These are phyloP conservation scores for Globisporangium spinosum DNA, from an alignment of 352 stramenopile genomes.

Conservation along the genomic window DNA sequence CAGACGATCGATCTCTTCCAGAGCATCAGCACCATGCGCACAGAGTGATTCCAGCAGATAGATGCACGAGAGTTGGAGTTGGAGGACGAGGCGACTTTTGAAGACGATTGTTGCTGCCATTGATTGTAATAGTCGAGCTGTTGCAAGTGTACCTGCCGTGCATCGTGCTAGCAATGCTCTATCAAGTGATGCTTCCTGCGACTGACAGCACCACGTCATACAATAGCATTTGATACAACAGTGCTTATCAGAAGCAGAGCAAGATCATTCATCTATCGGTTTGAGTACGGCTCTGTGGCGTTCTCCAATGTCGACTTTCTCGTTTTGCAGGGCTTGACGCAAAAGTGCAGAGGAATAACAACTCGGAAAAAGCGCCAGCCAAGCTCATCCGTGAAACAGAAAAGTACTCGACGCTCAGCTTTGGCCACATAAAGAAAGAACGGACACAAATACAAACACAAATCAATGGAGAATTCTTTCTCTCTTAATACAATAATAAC, in stretches of 20 bases:
- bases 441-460: background rate
- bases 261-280: too few relatives aligned
- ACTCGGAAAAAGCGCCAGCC: too few relatives aligned
- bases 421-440: background rate
- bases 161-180: background rate
- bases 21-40: constrained; percentile 49
- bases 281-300: too few relatives aligned
- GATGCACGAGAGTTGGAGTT: background rate
- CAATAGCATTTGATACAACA: too few relatives aligned
- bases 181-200: background rate
- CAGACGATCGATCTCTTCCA: constrained; percentile 66
- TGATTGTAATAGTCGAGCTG: background rate
- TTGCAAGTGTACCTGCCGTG: background rate
- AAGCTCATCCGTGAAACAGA: too few relatives aligned
- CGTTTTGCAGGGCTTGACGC: too few relatives aligned
- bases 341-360: too few relatives aligned
- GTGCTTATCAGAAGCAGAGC: too few relatives aligned
- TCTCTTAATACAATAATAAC: background rate
- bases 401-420: too few relatives aligned
- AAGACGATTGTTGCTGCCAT: background rate
- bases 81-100: background rate
- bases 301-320: too few relatives aligned
- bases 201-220: background rate
- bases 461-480: background rate
- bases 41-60: background rate